Percentiles rank a stretch among this genome's conserved stretches.
These are phyloP conservation scores for Paramecium primaurelia DNA, from an alignment of 73 alveolate genomes.

Conservation along the genomic window DNA sequence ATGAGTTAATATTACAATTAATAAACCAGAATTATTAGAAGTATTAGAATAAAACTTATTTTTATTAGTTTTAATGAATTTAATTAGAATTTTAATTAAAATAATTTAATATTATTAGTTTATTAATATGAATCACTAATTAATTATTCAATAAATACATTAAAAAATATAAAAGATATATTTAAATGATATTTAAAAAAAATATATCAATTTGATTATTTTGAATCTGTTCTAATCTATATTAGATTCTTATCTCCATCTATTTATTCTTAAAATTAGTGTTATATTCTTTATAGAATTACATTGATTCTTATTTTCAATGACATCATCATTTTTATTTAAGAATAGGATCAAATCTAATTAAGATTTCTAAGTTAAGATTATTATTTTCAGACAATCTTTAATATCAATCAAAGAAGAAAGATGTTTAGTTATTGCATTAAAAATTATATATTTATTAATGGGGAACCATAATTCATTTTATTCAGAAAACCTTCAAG, in stretches of 20 bases:
- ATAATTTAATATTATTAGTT: background rate
- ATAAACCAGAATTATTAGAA: too few relatives aligned
- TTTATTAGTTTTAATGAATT: background rate
- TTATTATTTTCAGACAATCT: background rate
- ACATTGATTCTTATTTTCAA: background rate
- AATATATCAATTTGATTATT: background rate
- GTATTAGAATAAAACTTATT: too few relatives aligned
- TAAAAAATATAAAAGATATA: background rate
- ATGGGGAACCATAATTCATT: background rate
- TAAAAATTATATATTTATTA: background rate
- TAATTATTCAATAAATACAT: background rate
- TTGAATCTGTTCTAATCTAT: background rate
- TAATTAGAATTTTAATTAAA: background rate
- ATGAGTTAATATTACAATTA: background rate
- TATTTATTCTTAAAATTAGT: background rate
- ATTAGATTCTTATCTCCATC: background rate
- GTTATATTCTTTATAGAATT: background rate
- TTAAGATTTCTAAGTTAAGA: background rate
- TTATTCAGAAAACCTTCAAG: background rate
- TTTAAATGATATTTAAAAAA: background rate
- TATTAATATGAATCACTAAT: background rate
- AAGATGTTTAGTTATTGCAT: background rate
- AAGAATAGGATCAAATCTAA: background rate
- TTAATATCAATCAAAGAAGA: background rate
- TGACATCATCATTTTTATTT: background rate